Evolutionary conservation across 106 monocot species (phyloP).

Genomic region (Acorus calamus): DNA sequence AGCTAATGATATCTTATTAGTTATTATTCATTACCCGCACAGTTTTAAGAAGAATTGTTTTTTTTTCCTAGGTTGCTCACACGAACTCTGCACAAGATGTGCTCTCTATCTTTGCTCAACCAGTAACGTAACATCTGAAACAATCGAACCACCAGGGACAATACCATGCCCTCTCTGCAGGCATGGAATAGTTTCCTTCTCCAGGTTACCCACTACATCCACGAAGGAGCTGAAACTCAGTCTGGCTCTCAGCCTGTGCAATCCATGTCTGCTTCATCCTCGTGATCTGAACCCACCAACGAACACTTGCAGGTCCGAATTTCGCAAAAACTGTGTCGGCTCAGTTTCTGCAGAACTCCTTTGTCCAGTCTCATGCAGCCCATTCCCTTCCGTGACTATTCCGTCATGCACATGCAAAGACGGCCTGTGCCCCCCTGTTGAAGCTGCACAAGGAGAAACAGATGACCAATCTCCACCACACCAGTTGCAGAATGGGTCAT

Average conservation of each 20-base stretch:
- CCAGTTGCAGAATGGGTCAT: slow-evolving; percentile 14
- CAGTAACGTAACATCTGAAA: slow-evolving; percentile 40
- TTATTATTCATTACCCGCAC: too few relatives aligned
- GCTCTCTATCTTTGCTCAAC: slow-evolving; percentile 82
- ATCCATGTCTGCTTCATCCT: slow-evolving; percentile 54
- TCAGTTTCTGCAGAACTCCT: slow-evolving; percentile 39
- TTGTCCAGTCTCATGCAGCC: slow-evolving; percentile 67
- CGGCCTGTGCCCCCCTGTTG: slow-evolving; percentile 22
- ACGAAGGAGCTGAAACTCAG: slow-evolving; percentile 39
- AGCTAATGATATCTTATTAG: too few relatives aligned
- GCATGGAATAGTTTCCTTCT: slow-evolving; percentile 65
- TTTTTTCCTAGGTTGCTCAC: slow-evolving; percentile 56
- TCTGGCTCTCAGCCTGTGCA: slow-evolving; percentile 59
- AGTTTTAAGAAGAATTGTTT: neutral
- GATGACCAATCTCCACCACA: slow-evolving; percentile 28
- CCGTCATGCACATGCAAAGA: slow-evolving; percentile 40
- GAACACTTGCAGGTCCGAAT: slow-evolving; percentile 21
- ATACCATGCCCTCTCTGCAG: slow-evolving; percentile 92
- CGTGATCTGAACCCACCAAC: slow-evolving; percentile 10
- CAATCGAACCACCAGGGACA: slow-evolving; percentile 47
- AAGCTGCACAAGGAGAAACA: slow-evolving; percentile 18
- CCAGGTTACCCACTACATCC: slow-evolving; percentile 28
- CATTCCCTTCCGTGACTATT: slow-evolving; percentile 60
- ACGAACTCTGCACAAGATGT: slow-evolving; percentile 79
- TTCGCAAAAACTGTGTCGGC: slow-evolving; percentile 25